Conservation (phyloP, 768 basidiomycete species). For the Russula earlei region DNA sequence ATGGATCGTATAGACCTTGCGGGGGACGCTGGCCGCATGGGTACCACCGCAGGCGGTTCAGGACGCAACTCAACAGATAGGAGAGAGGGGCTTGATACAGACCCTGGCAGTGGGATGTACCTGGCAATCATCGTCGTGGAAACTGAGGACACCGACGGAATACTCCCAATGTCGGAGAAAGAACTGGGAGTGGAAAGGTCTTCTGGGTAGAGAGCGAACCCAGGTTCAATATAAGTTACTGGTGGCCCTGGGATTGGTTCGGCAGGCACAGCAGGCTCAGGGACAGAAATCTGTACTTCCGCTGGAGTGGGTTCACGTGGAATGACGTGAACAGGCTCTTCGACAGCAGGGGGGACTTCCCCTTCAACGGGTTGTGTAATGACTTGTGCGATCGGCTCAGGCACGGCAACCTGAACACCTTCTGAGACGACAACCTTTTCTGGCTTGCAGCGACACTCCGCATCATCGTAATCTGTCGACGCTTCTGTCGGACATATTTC, state of each 20-base stretch:
- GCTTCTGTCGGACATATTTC: constrained; percentile 36
- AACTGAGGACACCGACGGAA: background rate
- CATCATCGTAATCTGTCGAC: constrained; percentile 40
- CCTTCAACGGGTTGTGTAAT: background rate
- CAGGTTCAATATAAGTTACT: background rate
- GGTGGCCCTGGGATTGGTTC: background rate
- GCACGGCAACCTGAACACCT: constrained; percentile 4
- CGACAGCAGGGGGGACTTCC: background rate
- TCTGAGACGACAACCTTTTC: constrained; percentile 6
- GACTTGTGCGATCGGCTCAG: constrained; percentile 22
- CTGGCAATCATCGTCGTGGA: background rate
- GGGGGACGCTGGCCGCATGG: background rate
- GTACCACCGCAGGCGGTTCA: background rate
- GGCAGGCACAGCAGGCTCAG: background rate
- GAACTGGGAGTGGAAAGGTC: background rate
- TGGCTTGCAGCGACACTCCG: constrained; percentile 30
- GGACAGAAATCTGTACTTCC: background rate
- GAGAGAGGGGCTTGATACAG: constrained; percentile 12
- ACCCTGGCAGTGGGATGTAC: background rate
- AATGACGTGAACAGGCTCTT: background rate
- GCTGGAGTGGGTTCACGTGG: background rate
- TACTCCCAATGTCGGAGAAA: background rate
- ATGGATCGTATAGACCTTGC: background rate
- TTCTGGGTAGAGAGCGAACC: background rate
- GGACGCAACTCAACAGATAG: background rate